Conservation (phyloP, 306 rosid species). For the Myrica gale region DNA sequence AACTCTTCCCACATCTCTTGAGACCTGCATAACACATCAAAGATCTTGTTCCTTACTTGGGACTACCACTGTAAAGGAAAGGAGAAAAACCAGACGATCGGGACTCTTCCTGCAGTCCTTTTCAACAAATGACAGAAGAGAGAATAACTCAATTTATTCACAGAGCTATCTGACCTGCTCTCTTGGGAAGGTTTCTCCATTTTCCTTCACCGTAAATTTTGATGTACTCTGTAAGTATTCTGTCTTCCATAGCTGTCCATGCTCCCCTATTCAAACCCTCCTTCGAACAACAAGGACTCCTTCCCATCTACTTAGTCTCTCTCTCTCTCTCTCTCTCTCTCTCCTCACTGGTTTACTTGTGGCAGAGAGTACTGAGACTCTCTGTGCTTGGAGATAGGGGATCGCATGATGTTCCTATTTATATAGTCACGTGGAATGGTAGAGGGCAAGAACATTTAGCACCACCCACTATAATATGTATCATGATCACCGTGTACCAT, state of each 20-base stretch:
- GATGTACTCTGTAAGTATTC: constrained; percentile 30
- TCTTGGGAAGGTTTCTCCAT: constrained; percentile 51
- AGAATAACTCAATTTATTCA: neutral
- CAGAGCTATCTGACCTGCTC: constrained; percentile 36
- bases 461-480: neutral
- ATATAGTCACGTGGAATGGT: neutral
- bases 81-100: neutral
- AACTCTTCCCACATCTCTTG: constrained; percentile 50
- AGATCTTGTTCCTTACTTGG: neutral
- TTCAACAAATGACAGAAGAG: neutral
- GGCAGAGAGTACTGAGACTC: neutral
- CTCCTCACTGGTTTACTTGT: neutral
- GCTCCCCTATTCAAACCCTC: constrained; percentile 48
- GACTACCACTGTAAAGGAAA: neutral
- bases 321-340: neutral
- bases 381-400: neutral
- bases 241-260: constrained; percentile 49
- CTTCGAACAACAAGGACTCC: constrained; percentile 48
- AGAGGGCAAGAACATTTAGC: neutral
- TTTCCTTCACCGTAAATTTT: constrained; percentile 48
- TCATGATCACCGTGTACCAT: neutral
- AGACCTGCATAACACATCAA: constrained; percentile 30
- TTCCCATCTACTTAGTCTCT: constrained; percentile 30
- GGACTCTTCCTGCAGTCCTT: neutral
- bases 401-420: neutral